Evolutionary conservation across 768 basidiomycete genomes (phyloP).

Genomic region (Chlorophyllum brunneum): DNA sequence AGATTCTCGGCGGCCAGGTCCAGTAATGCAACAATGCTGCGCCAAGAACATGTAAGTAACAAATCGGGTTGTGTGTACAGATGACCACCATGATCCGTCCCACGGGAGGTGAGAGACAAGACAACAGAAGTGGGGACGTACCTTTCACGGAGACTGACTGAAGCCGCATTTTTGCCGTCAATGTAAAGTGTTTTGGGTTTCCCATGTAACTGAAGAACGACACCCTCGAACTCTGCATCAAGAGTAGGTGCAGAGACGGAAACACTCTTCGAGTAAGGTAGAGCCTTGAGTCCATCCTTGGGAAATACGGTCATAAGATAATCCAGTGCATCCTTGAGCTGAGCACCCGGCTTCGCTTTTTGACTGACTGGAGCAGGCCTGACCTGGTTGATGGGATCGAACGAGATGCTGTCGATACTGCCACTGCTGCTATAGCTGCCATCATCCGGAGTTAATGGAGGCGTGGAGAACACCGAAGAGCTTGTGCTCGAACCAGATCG

Average conservation of each 20-base stretch:
- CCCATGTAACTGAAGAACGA: conserved; percentile 71
- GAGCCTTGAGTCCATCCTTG: conserved; percentile 57
- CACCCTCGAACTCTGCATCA: conserved; percentile 69
- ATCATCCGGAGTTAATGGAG: conserved; percentile 77
- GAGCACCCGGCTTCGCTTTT: background rate
- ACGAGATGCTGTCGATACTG: conserved; percentile 29
- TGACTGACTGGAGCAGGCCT: background rate
- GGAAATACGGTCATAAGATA: conserved; percentile 81
- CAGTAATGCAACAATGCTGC: conserved; percentile 79
- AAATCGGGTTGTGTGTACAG: background rate
- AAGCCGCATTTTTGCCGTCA: conserved; percentile 76
- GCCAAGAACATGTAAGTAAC: conserved; percentile 12
- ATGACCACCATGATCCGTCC: conserved; percentile 10
- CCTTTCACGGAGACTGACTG: conserved; percentile 83
- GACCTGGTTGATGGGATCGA: conserved; percentile 38
- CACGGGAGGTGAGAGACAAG: conserved; percentile 4
- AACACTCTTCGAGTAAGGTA: conserved; percentile 74
- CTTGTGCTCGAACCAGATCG: conserved; percentile 39
- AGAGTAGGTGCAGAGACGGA: conserved; percentile 66
- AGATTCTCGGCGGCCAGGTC: conserved; percentile 86
- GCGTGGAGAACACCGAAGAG: conserved; percentile 57
- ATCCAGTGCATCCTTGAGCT: conserved; percentile 61
- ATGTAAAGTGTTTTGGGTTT: conserved; percentile 78
- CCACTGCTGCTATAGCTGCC: conserved; percentile 40
- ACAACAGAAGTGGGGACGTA: conserved; percentile 25